These are phyloP conservation scores for Ailanthus altissimus DNA, from an alignment of 345 rosid species.

Conservation along the genomic window DNA sequence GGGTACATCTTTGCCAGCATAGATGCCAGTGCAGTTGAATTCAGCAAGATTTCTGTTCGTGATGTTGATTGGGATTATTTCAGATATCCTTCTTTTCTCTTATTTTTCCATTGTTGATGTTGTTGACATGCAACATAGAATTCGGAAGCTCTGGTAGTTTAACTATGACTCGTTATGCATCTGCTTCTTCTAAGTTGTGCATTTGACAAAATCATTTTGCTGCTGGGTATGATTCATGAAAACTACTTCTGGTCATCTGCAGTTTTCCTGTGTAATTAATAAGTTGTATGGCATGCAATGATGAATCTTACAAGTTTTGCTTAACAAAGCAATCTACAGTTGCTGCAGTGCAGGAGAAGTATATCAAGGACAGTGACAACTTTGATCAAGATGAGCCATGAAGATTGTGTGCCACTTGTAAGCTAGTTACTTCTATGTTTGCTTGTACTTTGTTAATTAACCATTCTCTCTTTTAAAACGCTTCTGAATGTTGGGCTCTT, in stretches of 20 bases:
- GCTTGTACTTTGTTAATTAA: background rate
- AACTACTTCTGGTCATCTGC: background rate
- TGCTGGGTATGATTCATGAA: background rate
- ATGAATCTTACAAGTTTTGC: slow-evolving; percentile 26
- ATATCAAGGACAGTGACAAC: slow-evolving; percentile 51
- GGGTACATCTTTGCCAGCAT: slow-evolving; percentile 81
- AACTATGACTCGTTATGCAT: background rate
- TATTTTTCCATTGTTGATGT: background rate
- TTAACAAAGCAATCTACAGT: slow-evolving; percentile 49
- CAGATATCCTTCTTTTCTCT: slow-evolving; percentile 67
- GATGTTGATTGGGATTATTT: slow-evolving; percentile 83
- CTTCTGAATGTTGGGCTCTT: background rate
- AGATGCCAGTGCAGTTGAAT: slow-evolving; percentile 84
- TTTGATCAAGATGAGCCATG: slow-evolving; percentile 11
- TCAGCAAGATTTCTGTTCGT: slow-evolving; percentile 85
- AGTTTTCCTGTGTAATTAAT: background rate
- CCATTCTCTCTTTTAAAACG: background rate
- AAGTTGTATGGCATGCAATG: slow-evolving; percentile 2
- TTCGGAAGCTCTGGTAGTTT: background rate
- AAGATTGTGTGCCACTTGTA: slow-evolving; percentile 2
- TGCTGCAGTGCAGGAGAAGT: slow-evolving; percentile 75
- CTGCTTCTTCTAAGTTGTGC: background rate
- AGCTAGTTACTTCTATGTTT: background rate
- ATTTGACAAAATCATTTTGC: slow-evolving; percentile 1
- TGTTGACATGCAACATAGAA: slow-evolving; percentile 1